These are phyloP conservation scores for Aureobasidium sp. DNA, from an alignment of 2,329 filamentous ascomycete species.

Conservation along the genomic window DNA sequence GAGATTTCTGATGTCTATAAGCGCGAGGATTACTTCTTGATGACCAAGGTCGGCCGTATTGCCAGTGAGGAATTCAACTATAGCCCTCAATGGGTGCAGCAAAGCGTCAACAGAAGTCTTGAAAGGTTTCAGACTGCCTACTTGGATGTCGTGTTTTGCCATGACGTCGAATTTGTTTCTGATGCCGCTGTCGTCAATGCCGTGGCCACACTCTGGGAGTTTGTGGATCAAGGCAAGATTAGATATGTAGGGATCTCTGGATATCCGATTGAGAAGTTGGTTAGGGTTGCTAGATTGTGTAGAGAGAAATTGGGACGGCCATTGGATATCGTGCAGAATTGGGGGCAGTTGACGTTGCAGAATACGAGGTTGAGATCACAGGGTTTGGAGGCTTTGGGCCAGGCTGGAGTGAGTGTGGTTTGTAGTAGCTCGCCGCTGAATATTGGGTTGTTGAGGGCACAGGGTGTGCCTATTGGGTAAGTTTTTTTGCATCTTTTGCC, in stretches of 20 bases:
- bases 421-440: constrained; percentile 13
- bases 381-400: constrained; percentile 2
- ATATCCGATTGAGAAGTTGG: constrained; percentile 67
- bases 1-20: constrained; percentile 44
- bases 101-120: constrained; percentile 56
- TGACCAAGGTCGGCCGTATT: constrained; percentile 68
- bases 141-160: constrained; percentile 67
- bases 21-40: constrained; percentile 53
- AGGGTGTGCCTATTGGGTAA: constrained; percentile 15
- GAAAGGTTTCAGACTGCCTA: constrained; percentile 55
- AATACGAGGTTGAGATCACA: constrained; percentile 13
- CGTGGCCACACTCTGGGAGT: constrained; percentile 58
- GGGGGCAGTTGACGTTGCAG: constrained; percentile 17
- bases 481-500: neutral
- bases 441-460: constrained; percentile 13
- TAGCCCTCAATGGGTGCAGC: constrained; percentile 53
- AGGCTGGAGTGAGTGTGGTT: constrained; percentile 12
- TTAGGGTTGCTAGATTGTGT: constrained; percentile 63
- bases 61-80: constrained; percentile 60
- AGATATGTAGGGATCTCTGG: constrained; percentile 82
- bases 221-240: constrained; percentile 60
- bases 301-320: constrained; percentile 66
- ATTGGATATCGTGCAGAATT: constrained; percentile 59
- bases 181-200: constrained; percentile 49
- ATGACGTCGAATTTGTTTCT: constrained; percentile 69